Evolutionary conservation across 352 stramenopile genomes (phyloP).

Genomic region (Phytopythium kandeliae): DNA sequence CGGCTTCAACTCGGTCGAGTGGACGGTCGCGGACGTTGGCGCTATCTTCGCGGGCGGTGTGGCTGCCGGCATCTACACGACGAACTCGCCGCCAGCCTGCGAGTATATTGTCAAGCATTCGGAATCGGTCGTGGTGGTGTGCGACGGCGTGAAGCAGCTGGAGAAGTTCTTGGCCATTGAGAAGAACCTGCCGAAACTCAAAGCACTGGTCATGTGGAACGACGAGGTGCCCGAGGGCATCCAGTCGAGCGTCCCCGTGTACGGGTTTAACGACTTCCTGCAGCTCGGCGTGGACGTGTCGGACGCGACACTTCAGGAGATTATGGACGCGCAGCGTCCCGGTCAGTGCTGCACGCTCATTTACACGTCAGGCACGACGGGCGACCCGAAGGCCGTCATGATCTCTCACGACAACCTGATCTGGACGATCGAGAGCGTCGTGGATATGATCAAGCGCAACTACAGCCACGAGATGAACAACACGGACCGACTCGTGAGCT

Average conservation of each 20-base stretch:
- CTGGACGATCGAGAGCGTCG: conserved; percentile 72
- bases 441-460: conserved; percentile 54
- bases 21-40: conserved; percentile 90
- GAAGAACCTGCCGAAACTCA: conserved; percentile 85
- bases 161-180: conserved; percentile 91
- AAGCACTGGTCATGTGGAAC: conserved; percentile 94
- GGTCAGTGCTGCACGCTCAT: conserved; percentile 89
- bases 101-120: conserved; percentile 94
- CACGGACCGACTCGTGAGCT: conserved; percentile 76
- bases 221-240: conserved; percentile 65
- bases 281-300: conserved; percentile 59
- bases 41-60: conserved; percentile 91
- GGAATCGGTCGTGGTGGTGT: conserved; percentile 89
- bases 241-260: conserved; percentile 62
- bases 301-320: conserved; percentile 56
- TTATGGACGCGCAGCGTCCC: conserved; percentile 76
- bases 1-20: conserved; percentile 91
- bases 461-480: conserved; percentile 55
- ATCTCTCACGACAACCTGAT: conserved; percentile 94
- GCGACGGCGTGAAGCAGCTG: conserved; percentile 90
- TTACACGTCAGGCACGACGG: conserved; percentile 95
- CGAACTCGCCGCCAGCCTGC: conserved; percentile 88
- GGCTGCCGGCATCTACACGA: conserved; percentile 95
- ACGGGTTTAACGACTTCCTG: conserved; percentile 78
- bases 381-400: conserved; percentile 95